phyloP scores from a whole-genome alignment of 208 protist species.

The Lotmaria passim region DNA sequence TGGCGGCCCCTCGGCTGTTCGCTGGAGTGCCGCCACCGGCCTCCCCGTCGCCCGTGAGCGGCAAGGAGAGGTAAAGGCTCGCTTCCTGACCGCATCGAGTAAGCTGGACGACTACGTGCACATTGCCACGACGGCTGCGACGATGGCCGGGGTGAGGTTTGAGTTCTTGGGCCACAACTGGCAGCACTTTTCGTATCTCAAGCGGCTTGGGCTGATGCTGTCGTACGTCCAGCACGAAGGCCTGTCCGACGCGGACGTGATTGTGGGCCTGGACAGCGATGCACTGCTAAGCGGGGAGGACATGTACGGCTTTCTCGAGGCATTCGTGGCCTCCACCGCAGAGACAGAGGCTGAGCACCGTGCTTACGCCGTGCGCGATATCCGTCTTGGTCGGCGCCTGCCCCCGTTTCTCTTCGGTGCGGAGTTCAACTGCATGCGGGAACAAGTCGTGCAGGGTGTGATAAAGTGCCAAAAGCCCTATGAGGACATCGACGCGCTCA shows the following conservation, averaged over 20 bases:
- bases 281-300: slow-evolving; percentile 16
- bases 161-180: slow-evolving; percentile 12
- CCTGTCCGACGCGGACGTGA: slow-evolving; percentile 16
- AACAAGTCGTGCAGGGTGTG: background rate
- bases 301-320: slow-evolving; percentile 10
- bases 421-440: slow-evolving; percentile 20
- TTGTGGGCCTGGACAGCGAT: slow-evolving; percentile 24
- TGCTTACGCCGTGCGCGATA: slow-evolving; percentile 14
- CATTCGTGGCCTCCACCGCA: slow-evolving; percentile 16
- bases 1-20: slow-evolving; percentile 1
- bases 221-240: slow-evolving; percentile 10
- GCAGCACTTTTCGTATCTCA: slow-evolving; percentile 7
- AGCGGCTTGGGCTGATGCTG: slow-evolving; percentile 11
- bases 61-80: background rate
- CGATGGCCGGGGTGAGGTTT: slow-evolving; percentile 16
- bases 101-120: slow-evolving; percentile 18
- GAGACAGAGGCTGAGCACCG: slow-evolving; percentile 14
- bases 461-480: slow-evolving; percentile 1
- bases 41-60: background rate
- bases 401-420: slow-evolving; percentile 2
- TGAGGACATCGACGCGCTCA: background rate
- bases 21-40: slow-evolving; percentile 14
- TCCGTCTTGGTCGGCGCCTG: slow-evolving; percentile 3
- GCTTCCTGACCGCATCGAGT: slow-evolving; percentile 11
- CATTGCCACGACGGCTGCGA: slow-evolving; percentile 17